Percentiles rank a stretch among this genome's conserved stretches.
Conservation (phyloP, 495 filamentous ascomycete species). For the Neurospora cerealis region DNA sequence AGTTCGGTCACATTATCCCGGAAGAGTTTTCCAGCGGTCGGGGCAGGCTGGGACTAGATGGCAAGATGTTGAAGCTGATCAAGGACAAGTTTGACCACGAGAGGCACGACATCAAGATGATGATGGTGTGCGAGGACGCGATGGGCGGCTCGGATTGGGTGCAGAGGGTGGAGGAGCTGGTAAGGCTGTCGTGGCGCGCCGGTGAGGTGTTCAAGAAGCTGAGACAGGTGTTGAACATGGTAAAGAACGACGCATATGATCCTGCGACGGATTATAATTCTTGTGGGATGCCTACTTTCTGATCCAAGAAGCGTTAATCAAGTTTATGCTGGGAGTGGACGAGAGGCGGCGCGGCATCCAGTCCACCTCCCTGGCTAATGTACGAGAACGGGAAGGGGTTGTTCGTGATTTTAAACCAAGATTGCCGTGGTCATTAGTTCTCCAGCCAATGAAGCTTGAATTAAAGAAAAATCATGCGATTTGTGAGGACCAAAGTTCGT, state of each 20-base stretch:
- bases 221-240: background rate
- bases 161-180: background rate
- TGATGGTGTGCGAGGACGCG: background rate
- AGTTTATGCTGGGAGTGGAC: background rate
- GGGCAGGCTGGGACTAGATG: background rate
- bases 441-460: background rate
- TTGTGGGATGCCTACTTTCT: background rate
- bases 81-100: background rate
- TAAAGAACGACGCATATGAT: background rate
- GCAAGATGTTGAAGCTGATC: background rate
- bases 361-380: background rate
- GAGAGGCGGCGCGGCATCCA: background rate
- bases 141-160: background rate
- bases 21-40: background rate
- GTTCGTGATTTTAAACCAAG: background rate
- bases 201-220: background rate
- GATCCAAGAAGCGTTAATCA: background rate
- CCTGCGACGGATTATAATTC: background rate
- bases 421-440: background rate
- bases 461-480: background rate
- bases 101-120: background rate
- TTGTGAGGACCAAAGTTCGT: background rate
- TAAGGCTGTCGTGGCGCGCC: background rate
- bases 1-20: background rate
- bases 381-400: background rate